Base-by-base conservation (phyloP, 2,329 filamentous ascomycete genomes). In the Microcyclospora pomicola region DNA sequence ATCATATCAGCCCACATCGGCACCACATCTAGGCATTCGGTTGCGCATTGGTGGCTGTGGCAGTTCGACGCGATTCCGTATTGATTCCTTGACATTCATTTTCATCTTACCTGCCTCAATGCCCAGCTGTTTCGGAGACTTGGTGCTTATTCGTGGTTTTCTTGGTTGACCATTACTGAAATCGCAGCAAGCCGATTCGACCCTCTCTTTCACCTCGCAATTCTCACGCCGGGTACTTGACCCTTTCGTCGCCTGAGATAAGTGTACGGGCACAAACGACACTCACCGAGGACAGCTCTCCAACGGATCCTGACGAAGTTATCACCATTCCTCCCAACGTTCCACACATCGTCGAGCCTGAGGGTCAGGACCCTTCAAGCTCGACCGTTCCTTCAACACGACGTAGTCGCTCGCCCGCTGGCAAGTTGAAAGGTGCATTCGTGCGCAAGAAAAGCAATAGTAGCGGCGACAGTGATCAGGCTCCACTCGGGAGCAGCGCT, bases 371-470 rank as follows among this genome's bases (percentile, higher is more conserved):
- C 34, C 42, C 41, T 29, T 44, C 40, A 29, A 45, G 27, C 37
- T 43, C 9, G 28, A 44, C 36, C 40, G 51, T 37, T 42, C 51
- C 12, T 31, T 36, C 45, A 28, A 49, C 64, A 44, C 71, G 71
- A 48, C 72, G 80, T 42, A 75, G 75, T 15, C 68, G 73, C 14
- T 87, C 84, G 9, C 80, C 82, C 9, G 75, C 72, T 36, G 73
- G 76, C 52, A 82, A 77, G 52, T 65, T 88, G 43, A 80, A 73
- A 56, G 77, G 79, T 53, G 80, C 79, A 10, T 84, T 91, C 51
- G 72, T 64, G 41, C 59, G 52, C 31, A 39, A 47, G 30, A 64
- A 68, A 33, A 76, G 71, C 51, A 75, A 68, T 53, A 52, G 59
- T 7, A 47, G 42, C 29, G 49, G 44, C 27, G 51, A 54, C 24